Conservation (phyloP, 495 filamentous ascomycete species). For the Aspergillus bridgeri region DNA sequence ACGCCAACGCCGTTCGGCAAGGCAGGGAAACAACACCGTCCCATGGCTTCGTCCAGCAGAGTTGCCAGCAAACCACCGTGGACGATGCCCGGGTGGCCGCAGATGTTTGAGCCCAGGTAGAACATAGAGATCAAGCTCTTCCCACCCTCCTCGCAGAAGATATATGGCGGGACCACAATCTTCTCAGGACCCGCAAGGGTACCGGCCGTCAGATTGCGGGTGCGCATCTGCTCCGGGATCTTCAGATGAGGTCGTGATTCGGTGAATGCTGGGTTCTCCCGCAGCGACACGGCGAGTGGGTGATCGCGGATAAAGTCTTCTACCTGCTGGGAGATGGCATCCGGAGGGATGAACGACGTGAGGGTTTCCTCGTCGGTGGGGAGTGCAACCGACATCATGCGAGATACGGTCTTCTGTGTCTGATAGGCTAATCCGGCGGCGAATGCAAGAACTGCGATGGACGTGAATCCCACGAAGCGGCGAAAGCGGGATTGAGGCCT, state of each 20-base stretch:
- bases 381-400: slow-evolving; percentile 44
- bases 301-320: slow-evolving; percentile 72
- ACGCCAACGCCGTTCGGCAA: slow-evolving; percentile 86
- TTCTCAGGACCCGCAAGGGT: slow-evolving; percentile 70
- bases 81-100: slow-evolving; percentile 87
- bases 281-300: slow-evolving; percentile 64
- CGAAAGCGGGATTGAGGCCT: slow-evolving; percentile 32
- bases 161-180: slow-evolving; percentile 78
- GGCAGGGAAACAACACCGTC: slow-evolving; percentile 85
- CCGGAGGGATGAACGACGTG: slow-evolving; percentile 58
- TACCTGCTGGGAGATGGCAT: slow-evolving; percentile 57
- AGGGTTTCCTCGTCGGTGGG: slow-evolving; percentile 73
- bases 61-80: slow-evolving; percentile 92
- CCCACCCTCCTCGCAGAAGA: slow-evolving; percentile 68
- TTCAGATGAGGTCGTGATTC: slow-evolving; percentile 87
- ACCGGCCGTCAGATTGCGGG: slow-evolving; percentile 78
- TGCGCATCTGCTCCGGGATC: slow-evolving; percentile 62
- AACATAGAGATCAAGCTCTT: slow-evolving; percentile 69
- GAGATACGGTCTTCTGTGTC: slow-evolving; percentile 21
- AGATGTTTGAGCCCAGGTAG: slow-evolving; percentile 78
- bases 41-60: slow-evolving; percentile 86
- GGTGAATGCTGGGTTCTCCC: slow-evolving; percentile 60
- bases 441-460: slow-evolving; percentile 38
- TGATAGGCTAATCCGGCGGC: slow-evolving; percentile 28
- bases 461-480: slow-evolving; percentile 37